Base-by-base conservation (phyloP, 83 land plant species). In the Picea mariana region DNA sequence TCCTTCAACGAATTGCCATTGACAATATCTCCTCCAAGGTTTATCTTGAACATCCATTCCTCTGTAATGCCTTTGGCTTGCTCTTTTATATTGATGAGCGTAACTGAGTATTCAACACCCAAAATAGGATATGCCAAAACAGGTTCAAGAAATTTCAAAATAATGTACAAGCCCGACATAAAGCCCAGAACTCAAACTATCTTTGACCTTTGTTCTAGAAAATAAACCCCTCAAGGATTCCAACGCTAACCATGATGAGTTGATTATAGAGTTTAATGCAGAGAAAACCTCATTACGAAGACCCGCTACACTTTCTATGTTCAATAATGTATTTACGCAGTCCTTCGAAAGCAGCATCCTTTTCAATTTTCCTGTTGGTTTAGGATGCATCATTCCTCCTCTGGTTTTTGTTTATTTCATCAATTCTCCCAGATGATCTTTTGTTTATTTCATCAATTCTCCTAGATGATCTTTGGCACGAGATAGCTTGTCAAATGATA, bases 1-100 rank as follows among this genome's bases (percentile, higher is more conserved):
- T 90, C 97, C 81, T 93, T 94, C 82, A 96, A 82, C 7, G 94
- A 93, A 86, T 90, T 90, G 59, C 92, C 96, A 77, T 84, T 85
- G 75, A 78, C 77, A 38, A 88, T 92, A 83, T 92, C 92, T 62
- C 34, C 34, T 34, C 34, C 90, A 79, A 88, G 81, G 77, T 83
- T 86, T 79, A 96, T 86, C 84, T 85, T 91, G 52, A 94, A 90
- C 85, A 90, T 96, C 97, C 95, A 94, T 23, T 86, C 89, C 40
- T 84, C 90, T 59, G 99, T 93, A 64, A 96, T 84, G 58, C 61
- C 82, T 81, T 87, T 96, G 67, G 99, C 99, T 27, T 72, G 75
- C 82, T 80, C 91, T 83, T 90, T 92, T 12, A 86, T 83, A 80
- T 89, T 89, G 61, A 86, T 79, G 63, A 93, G 85, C 18, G 87